Base-by-base conservation (phyloP, 768 basidiomycete genomes). In the Russula sp. region DNA sequence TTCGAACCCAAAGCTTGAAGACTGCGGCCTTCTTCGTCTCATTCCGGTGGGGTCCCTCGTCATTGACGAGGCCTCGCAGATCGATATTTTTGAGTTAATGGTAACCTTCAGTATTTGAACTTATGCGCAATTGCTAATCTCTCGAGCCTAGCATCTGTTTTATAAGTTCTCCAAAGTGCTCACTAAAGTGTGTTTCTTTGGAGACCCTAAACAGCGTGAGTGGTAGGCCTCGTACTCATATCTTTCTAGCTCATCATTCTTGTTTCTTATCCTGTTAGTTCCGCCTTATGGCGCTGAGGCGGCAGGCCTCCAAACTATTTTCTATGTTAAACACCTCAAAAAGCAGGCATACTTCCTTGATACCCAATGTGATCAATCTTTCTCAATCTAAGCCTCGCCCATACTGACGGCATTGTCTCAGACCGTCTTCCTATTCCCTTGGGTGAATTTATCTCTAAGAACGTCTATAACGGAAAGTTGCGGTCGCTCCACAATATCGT, bases 21-120 rank as follows among this genome's bases (percentile, higher is more conserved):
- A 68, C 0, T 72, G 73, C 14, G 69, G 71, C 1, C 22, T 78
- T 7, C 78, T 77, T 66, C 49, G 69, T 0, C 35, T 77, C 4
- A 69, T 80, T 1, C 80, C 80, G 1, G 70, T 82, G 22, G 75
- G 74, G 31, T 71, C 74, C n/a, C 74, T 84, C 2, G 74, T 84
- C n/a, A 72, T 84, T n/a, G 82, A 84, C 59, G 82, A 84, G 69
- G 82, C 80, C 2, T 82, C 80, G 7, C 80, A 82, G 57, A 81
- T 83, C 22, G 77, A 78, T 31, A 69, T 76, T 4, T 78, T 77
- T 34, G 79, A 81, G 32, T 82, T 79, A 61, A 68, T 83, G 75
- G 81, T 82, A 18, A 45, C 72, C 56, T 44, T 31, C 31, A 40
- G 16, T 10, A 50, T 39, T 48, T 9, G 32, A 22, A 32, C 49